These are phyloP conservation scores for Stephania japonica DNA, from an alignment of 164 flowering plant species.

Conservation along the genomic window DNA sequence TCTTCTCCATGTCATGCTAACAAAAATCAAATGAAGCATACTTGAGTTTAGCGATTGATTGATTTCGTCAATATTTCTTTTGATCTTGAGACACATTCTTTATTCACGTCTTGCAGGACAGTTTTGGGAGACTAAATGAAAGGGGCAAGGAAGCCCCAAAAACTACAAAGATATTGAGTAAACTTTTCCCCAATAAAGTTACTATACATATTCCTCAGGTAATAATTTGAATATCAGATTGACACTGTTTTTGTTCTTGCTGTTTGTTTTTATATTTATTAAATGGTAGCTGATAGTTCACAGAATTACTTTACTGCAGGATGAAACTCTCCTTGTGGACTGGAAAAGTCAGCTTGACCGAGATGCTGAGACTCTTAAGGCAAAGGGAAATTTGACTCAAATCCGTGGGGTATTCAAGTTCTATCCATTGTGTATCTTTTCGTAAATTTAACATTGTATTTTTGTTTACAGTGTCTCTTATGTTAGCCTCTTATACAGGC, in stretches of 20 bases:
- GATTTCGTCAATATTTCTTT: background rate
- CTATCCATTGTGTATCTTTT: background rate
- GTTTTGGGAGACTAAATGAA: conserved; percentile 82
- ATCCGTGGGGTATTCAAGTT: conserved; percentile 43
- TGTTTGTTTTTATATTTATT: background rate
- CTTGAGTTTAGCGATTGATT: background rate
- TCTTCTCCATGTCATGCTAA: background rate
- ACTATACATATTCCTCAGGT: conserved; percentile 91
- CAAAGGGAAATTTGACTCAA: conserved; percentile 57
- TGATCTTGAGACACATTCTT: background rate
- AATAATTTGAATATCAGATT: conserved; percentile 3
- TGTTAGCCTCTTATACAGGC: background rate
- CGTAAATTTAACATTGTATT: background rate
- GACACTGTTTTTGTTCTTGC: background rate
- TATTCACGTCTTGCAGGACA: conserved; percentile 53
- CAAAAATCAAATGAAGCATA: background rate
- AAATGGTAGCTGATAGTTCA: conserved; percentile 3
- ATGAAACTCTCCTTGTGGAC: conserved; percentile 60
- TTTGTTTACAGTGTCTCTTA: background rate
- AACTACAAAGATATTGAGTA: conserved; percentile 57
- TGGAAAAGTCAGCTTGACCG: conserved; percentile 86
- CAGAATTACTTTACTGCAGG: conserved; percentile 36
- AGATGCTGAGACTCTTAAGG: conserved; percentile 78
- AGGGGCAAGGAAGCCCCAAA: conserved; percentile 74
- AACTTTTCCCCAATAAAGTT: conserved; percentile 85